Evolutionary conservation across 352 stramenopile genomes (phyloP).

Genomic region (Globisporangium takayamanum): DNA sequence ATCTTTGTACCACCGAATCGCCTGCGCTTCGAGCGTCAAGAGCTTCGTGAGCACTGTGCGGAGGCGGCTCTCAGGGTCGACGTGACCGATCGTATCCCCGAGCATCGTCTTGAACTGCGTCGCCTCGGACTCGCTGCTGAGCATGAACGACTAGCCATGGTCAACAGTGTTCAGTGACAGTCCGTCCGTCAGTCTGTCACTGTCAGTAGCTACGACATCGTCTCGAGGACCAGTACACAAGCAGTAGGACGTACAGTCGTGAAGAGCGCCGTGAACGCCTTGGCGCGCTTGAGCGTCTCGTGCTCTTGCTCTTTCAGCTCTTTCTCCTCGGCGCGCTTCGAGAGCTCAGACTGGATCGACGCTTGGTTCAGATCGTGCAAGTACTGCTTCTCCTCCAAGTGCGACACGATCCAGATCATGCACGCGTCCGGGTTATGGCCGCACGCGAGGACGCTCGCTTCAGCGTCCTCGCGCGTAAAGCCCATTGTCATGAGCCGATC

Average conservation of each 20-base stretch:
- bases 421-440: slow-evolving; percentile 61
- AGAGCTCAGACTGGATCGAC: slow-evolving; percentile 71
- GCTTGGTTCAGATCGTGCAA: slow-evolving; percentile 60
- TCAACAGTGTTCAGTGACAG: neutral
- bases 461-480: slow-evolving; percentile 53
- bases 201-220: neutral
- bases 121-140: slow-evolving; percentile 29
- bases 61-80: slow-evolving; percentile 32
- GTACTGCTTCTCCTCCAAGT: slow-evolving; percentile 68
- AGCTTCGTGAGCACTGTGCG: slow-evolving; percentile 52
- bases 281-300: slow-evolving; percentile 40
- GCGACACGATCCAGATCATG: slow-evolving; percentile 79
- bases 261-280: slow-evolving; percentile 61
- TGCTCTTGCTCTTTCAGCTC: slow-evolving; percentile 46
- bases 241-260: slow-evolving; percentile 33
- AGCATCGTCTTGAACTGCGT: slow-evolving; percentile 38
- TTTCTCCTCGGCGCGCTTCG: slow-evolving; percentile 55
- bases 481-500: slow-evolving; percentile 53
- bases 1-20: slow-evolving; percentile 68
- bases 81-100: slow-evolving; percentile 39
- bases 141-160: slow-evolving; percentile 45
- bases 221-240: neutral
- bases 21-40: slow-evolving; percentile 57
- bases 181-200: no score
- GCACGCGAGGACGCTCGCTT: slow-evolving; percentile 47